Conservation (phyloP, 768 basidiomycete genomes). For the Paxillus involutus region DNA sequence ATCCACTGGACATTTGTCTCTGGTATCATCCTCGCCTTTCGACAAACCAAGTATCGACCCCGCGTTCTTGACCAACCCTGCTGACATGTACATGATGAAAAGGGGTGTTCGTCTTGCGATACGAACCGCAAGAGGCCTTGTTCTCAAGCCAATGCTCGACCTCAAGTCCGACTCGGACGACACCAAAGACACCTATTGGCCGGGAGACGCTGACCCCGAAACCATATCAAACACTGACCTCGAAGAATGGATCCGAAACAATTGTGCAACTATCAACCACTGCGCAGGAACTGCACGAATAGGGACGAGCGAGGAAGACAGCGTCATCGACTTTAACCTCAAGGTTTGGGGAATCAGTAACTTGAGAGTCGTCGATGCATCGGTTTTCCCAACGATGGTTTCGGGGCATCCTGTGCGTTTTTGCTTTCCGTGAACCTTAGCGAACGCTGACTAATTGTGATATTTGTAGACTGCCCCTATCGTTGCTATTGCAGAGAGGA, state of each 20-base stretch:
- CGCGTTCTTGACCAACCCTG: constrained; percentile 14
- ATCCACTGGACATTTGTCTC: neutral
- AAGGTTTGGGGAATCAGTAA: constrained; percentile 38
- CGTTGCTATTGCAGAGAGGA: constrained; percentile 2
- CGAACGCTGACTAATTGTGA: neutral
- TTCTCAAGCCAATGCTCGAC: constrained; percentile 9
- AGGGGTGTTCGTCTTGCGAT: constrained; percentile 19
- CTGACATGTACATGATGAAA: constrained; percentile 17
- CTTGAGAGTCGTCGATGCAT: constrained; percentile 41
- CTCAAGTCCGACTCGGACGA: constrained; percentile 8
- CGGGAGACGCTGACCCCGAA: constrained; percentile 20
- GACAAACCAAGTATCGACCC: constrained; percentile 15
- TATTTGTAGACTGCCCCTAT: neutral
- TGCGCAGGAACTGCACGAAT: constrained; percentile 4
- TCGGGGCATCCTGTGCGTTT: constrained; percentile 37
- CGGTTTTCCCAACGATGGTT: constrained; percentile 36
- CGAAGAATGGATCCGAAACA: constrained; percentile 7
- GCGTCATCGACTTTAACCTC: constrained; percentile 40
- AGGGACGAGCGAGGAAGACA: constrained; percentile 14
- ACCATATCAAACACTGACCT: constrained; percentile 16
- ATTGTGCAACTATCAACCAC: constrained; percentile 4
- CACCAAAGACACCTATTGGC: constrained; percentile 16
- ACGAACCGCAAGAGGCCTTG: constrained; percentile 14
- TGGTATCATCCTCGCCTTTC: constrained; percentile 7
- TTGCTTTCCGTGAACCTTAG: neutral